phyloP scores from a whole-genome alignment of 768 basidiomycete genomes.

The Amanita muscaria region DNA sequence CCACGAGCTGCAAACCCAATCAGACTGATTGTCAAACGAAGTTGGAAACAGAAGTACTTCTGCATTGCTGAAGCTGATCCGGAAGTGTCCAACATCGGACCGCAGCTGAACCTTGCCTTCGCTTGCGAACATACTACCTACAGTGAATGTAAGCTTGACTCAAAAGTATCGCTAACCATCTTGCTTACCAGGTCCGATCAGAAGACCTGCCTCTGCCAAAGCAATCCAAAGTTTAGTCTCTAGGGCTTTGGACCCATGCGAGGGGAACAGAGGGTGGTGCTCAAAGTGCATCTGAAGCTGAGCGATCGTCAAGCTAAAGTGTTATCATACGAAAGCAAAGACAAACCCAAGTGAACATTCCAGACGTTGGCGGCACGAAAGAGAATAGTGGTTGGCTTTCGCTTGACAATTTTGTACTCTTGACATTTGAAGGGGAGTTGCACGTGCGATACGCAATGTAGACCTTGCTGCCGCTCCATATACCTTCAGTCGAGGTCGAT shows the following conservation, averaged over 20 bases:
- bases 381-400: constrained; percentile 37
- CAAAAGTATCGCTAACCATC: too few relatives aligned
- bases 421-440: constrained; percentile 13
- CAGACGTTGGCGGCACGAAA: constrained; percentile 70
- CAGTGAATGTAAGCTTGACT: not conserved
- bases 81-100: constrained; percentile 38
- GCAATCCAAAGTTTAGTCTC: constrained; percentile 54
- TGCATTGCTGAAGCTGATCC: constrained; percentile 47
- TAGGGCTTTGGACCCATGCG: constrained; percentile 30
- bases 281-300: constrained; percentile 60
- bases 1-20: constrained; percentile 19
- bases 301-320: not conserved
- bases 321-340: not conserved
- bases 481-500: constrained; percentile 18
- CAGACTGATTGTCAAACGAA: not conserved
- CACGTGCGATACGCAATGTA: constrained; percentile 38
- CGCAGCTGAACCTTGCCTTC: constrained; percentile 14
- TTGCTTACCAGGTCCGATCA: constrained; percentile 51
- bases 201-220: constrained; percentile 51
- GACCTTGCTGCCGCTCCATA: constrained; percentile 30
- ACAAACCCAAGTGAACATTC: constrained; percentile 75
- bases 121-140: constrained; percentile 36
- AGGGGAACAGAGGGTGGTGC: constrained; percentile 36
- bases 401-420: constrained; percentile 28
- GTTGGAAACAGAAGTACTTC: constrained; percentile 29